Evolutionary conservation across 331 rosid species (phyloP).

Genomic region (Malus hybrid): DNA sequence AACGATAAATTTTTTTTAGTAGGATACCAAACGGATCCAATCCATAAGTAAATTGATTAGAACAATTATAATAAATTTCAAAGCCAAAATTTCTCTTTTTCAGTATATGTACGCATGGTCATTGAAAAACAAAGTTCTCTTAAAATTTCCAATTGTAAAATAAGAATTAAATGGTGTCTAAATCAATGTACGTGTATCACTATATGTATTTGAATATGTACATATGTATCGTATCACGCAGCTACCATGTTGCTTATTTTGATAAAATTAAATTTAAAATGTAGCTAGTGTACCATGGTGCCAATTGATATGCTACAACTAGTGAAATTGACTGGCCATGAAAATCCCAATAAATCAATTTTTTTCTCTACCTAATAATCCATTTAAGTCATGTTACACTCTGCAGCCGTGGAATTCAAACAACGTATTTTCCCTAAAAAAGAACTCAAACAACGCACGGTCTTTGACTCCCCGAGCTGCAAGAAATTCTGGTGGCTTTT

Average conservation of each 20-base stretch:
- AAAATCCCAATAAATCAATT: neutral
- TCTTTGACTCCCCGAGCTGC: neutral
- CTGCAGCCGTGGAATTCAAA: slow-evolving; percentile 6
- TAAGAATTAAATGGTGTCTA: neutral
- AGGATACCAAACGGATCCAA: no score
- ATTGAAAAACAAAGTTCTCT: neutral
- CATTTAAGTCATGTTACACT: neutral
- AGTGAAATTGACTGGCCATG: neutral
- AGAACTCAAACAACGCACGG: neutral
- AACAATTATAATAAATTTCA: no score
- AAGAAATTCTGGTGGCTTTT: slow-evolving; percentile 3
- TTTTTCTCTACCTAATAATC: neutral
- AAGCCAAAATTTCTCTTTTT: no score
- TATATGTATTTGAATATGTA: neutral
- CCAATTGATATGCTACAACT: neutral
- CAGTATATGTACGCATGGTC: neutral
- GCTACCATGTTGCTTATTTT: neutral
- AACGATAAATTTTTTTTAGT: no score
- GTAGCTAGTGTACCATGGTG: neutral
- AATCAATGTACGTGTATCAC: neutral
- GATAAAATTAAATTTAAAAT: neutral
- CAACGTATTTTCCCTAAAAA: no score
- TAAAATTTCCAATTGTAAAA: neutral
- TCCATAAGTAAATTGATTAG: no score
- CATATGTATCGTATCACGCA: neutral